phyloP scores from a whole-genome alignment of 306 rosid genomes.

The Trifolium dubium region DNA sequence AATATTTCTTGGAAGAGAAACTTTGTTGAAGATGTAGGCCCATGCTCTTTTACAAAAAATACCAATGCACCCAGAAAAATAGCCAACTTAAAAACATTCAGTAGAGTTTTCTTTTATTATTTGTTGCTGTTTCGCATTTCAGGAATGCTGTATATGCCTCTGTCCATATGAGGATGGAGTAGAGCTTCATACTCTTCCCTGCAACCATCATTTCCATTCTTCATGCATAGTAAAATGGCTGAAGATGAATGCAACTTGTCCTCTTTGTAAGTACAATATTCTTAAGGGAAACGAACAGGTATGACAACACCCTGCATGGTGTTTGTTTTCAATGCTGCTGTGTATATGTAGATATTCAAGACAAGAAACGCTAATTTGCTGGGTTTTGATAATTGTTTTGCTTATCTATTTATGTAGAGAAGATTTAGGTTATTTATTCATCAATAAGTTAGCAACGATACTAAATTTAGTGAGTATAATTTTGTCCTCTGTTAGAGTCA shows the following conservation, averaged over 20 bases:
- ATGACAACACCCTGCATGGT: conserved; percentile 43
- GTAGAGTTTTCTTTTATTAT: conserved; percentile 1
- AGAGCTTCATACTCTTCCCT: conserved; percentile 91
- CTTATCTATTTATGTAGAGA: conserved; percentile 45
- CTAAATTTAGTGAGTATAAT: conserved; percentile 33
- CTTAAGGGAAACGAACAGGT: conserved; percentile 81
- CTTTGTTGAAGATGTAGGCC: conserved; percentile 9
- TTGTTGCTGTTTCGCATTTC: conserved; percentile 31
- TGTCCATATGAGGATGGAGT: conserved; percentile 81
- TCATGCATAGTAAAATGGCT: conserved; percentile 89
- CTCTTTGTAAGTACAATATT: conserved; percentile 96
- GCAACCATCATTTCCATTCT: conserved; percentile 93
- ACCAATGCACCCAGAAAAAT: neutral
- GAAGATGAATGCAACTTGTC: conserved; percentile 97
- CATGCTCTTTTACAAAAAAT: conserved; percentile 11
- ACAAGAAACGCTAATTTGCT: conserved; percentile 47
- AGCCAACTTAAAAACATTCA: neutral
- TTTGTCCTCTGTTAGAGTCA: conserved; percentile 17
- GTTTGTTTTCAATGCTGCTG: conserved; percentile 29
- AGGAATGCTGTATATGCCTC: conserved; percentile 99
- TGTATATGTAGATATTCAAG: conserved; percentile 51
- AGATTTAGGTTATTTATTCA: conserved; percentile 40
- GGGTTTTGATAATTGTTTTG: conserved; percentile 39
- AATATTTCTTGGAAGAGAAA: conserved; percentile 7
- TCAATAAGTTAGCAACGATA: conserved; percentile 41